Evolutionary conservation across 78 protist genomes (phyloP).

Genomic region (Anaeramoeba ignava): DNA sequence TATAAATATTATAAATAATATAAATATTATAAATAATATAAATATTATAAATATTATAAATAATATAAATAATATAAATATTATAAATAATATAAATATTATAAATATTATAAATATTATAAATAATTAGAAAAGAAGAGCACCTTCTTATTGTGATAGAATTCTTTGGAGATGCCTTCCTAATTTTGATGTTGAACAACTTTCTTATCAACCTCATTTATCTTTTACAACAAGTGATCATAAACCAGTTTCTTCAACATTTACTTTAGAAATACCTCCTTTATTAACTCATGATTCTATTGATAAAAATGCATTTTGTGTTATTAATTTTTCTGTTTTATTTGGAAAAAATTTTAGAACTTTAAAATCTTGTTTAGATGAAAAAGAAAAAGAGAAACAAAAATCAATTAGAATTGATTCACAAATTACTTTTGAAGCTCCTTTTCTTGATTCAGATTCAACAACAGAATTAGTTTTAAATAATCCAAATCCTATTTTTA

Average conservation of each 20-base stretch:
- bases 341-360: neutral
- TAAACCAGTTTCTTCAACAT: neutral
- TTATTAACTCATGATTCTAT: neutral
- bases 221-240: neutral
- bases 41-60: too few relatives aligned
- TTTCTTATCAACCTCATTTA: neutral
- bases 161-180: neutral
- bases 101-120: too few relatives aligned
- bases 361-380: neutral
- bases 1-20: too few relatives aligned
- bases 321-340: neutral
- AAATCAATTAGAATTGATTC: too few relatives aligned
- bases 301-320: neutral
- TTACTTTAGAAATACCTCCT: neutral
- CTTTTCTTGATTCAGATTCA: neutral
- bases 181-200: neutral
- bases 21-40: too few relatives aligned
- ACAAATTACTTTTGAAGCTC: neutral
- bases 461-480: neutral
- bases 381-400: neutral
- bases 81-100: too few relatives aligned
- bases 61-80: too few relatives aligned
- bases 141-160: neutral
- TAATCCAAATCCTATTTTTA: neutral
- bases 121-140: neutral